phyloP scores from a whole-genome alignment of 2,329 filamentous ascomycete genomes.

The Cercospora berteroae region DNA sequence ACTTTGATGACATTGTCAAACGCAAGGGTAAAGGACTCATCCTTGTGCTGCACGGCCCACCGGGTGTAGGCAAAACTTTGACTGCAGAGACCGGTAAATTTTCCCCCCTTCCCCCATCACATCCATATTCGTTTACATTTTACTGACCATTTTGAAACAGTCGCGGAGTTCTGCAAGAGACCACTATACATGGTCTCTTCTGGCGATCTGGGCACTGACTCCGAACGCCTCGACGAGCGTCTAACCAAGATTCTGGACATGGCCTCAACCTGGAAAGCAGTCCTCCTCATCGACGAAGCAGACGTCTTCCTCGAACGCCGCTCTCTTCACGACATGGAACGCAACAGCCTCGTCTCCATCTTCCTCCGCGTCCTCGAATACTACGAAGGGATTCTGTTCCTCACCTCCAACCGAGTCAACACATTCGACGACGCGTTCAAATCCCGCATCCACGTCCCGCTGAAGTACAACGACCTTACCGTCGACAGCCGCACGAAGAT shows the following conservation, averaged over 20 bases:
- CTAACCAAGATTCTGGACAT: conserved; percentile 67
- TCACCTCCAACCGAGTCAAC: conserved; percentile 40
- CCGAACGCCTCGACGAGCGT: conserved; percentile 45
- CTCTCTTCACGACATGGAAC: conserved; percentile 75
- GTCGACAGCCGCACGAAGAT: conserved; percentile 26
- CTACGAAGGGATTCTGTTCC: conserved; percentile 40
- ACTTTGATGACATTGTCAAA: conserved; percentile 36
- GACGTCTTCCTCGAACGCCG: conserved; percentile 81
- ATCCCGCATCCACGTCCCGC: conserved; percentile 39
- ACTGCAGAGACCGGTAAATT: too few species aligned
- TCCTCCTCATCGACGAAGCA: conserved; percentile 80
- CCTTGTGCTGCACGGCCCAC: conserved; percentile 40
- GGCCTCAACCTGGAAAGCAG: conserved; percentile 82
- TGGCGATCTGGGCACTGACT: conserved; percentile 41
- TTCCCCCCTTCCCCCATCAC: too few species aligned
- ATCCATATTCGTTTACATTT: too few species aligned
- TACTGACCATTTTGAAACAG: too few species aligned
- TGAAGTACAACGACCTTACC: conserved; percentile 32
- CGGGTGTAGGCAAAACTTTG: conserved; percentile 43
- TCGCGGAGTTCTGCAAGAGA: conserved; percentile 39
- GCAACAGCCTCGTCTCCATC: conserved; percentile 74
- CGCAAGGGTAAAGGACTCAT: conserved; percentile 44
- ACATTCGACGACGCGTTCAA: conserved; percentile 42
- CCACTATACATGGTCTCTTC: conserved; percentile 45
- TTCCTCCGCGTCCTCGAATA: conserved; percentile 43